Base-by-base conservation (phyloP, 208 protist genomes). In the Crithidia brevicula region DNA sequence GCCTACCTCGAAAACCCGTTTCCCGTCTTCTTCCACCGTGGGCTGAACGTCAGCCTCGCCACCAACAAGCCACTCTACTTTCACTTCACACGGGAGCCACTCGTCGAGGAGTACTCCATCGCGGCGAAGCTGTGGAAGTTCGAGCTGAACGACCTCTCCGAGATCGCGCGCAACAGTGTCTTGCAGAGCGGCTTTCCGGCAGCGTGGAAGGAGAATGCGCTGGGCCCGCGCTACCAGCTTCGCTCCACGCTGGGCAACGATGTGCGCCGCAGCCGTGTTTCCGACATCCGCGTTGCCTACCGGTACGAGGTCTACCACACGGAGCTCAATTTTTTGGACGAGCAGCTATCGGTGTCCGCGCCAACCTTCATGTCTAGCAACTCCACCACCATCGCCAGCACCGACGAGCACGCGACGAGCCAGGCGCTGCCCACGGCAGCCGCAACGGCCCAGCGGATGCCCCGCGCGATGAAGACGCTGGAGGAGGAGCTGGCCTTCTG, bases 91-190 rank as follows among this genome's bases (percentile, higher is more conserved):
- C 80, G 89, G 33, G 98, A 99, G 79, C 98, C 99, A 8, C 86
- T 99, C 5, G 94, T 99, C 40, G 98, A 99, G 79, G 99, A 99
- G 83, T 99, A 99, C 80, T 91, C 86, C 60, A 97, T 99, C 61
- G 97, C 98, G 0, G 89, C 96, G n/a, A 99, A 99, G 82, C 78
- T 99, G 52, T 99, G 95, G 93, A 83, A 97, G 67, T 85, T 99
- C n/a, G 93, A 95, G 59, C 92, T 96, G 34, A 94, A 94, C 65
- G 98, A 99, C 74, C 79, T 99, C 23, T 99, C 95, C 53, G 99
- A 99, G 78, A 98, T 99, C 57, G 98, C 98, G n/a, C 91, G 96
- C 30, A 99, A 99, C 77, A 95, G 81, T 33, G 98, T 99, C 6
- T 69, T 98, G 22, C 93, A 98, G 74, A 93, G 85, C 66, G 98